Evolutionary conservation across 345 rosid species (phyloP).

Genomic region (Laguncularia racemosa): DNA sequence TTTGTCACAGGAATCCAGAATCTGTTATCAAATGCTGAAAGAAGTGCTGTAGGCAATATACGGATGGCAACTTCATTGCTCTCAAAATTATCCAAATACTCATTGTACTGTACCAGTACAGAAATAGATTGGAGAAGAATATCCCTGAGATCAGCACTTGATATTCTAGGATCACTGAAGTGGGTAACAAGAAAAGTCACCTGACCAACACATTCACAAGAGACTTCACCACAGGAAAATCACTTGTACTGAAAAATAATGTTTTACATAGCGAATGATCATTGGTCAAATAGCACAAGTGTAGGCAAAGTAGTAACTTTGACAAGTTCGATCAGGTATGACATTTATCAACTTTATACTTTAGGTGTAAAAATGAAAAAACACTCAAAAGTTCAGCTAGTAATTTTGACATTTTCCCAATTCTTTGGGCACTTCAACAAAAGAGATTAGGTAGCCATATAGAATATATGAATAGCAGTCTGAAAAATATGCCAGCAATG

Average conservation of each 20-base stretch:
- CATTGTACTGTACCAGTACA: conserved; percentile 82
- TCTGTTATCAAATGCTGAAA: conserved; percentile 91
- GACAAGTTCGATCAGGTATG: too few species aligned
- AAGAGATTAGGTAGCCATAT: too few species aligned
- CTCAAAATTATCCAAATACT: conserved; percentile 79
- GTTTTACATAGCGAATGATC: too few species aligned
- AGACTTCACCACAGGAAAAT: conserved; percentile 4
- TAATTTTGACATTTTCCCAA: too few species aligned
- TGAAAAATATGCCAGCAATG: too few species aligned
- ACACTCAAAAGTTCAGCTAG: too few species aligned
- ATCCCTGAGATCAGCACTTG: conserved; percentile 83
- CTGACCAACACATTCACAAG: conserved; percentile 28
- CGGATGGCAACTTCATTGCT: conserved; percentile 74
- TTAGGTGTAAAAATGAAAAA: too few species aligned
- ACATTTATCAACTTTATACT: too few species aligned
- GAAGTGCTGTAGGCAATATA: conserved; percentile 65
- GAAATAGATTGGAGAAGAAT: conserved; percentile 94
- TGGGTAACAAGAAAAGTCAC: conserved; percentile 83
- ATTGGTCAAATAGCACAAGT: too few species aligned
- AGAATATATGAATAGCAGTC: too few species aligned
- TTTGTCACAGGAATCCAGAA: conserved; percentile 94
- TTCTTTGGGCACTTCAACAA: too few species aligned
- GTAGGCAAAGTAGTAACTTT: too few species aligned
- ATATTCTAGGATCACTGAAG: conserved; percentile 87
- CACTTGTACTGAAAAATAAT: background rate